These are phyloP conservation scores for Inga oerstediana DNA, from an alignment of 306 rosid genomes.

Conservation along the genomic window DNA sequence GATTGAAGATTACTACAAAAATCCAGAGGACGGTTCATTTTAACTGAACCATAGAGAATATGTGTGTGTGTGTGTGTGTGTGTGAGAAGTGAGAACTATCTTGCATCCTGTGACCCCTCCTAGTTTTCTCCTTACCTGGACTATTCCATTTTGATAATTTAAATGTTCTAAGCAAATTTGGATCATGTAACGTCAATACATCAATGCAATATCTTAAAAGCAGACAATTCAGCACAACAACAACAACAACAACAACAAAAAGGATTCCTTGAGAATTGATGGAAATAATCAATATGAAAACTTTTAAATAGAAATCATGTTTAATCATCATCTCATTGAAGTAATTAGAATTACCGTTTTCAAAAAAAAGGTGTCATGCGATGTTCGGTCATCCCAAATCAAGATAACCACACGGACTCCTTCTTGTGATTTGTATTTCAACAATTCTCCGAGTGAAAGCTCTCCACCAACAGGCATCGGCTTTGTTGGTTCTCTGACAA, in stretches of 20 bases:
- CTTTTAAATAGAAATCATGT: background rate
- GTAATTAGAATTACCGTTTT: slow-evolving; percentile 56
- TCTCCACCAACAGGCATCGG: slow-evolving; percentile 70
- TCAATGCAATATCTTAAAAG: background rate
- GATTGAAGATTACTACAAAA: background rate
- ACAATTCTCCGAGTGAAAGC: slow-evolving; percentile 66
- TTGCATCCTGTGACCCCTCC: background rate
- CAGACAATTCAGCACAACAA: background rate
- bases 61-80: no score
- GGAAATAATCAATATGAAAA: background rate
- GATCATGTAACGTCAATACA: background rate
- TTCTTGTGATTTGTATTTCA: slow-evolving; percentile 79
- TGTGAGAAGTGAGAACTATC: background rate
- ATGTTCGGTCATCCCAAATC: slow-evolving; percentile 78
- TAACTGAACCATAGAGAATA: background rate
- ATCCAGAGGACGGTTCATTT: background rate
- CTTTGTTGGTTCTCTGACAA: slow-evolving; percentile 70
- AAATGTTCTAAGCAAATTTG: background rate
- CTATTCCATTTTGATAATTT: background rate
- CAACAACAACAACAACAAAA: no score
- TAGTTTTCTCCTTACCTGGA: background rate
- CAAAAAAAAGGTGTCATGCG: slow-evolving; percentile 68
- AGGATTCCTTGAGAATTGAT: background rate
- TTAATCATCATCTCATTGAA: background rate
- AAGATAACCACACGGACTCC: slow-evolving; percentile 64